Base-by-base conservation (phyloP, 2,329 filamentous ascomycete species). In the Paecilomyces variotii region DNA sequence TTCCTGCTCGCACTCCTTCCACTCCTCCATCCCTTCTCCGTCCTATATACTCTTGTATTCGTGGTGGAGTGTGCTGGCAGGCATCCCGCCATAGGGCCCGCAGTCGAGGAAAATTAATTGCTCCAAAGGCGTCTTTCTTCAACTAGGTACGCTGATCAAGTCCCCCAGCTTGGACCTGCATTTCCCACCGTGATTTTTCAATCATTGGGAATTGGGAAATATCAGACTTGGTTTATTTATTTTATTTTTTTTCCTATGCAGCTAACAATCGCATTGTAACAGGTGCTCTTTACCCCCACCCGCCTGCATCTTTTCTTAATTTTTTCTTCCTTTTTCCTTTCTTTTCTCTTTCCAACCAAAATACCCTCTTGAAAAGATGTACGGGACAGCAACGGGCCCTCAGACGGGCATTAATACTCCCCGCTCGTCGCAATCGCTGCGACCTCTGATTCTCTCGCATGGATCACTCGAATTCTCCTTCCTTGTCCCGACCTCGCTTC, bases 381-480 rank as follows among this genome's bases (percentile, higher is more conserved):
- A 94, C 84, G 90, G 90, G 78, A 86, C 89, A 71, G 74, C 74
- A 68, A 90, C 87, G 60, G 90, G 88, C 78, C 87, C 90, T 62
- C 92, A 96, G 79, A 99, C 94, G 80, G 94, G 94, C 78, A 91
- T 96, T 73, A 95, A 92, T 66, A 99, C 94, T 68, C 94, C 94
- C 68, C 88, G 94, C 79, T 96, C 93, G 59, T 94, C 90, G 68
- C 87, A 91, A 65, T 96, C 93, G 64, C 86, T 97, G 65, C 90
- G 94, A 66, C 93, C 94, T 63, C 86, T 99, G 72, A 91, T 89
- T 69, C 84, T 99, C 71, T 84, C 87, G 65, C 94, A 99, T 78
- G 94, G 95, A 74, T 91, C 90, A 57, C 91, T 99, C 78, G 94
- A 99, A 76, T 91, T 95, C 71, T 93, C 91, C 57, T 94, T 99